A percentile compares a stretch with the other conserved stretches of the same genome.
These are phyloP conservation scores for Neospermospora avenae DNA, from an alignment of 2,329 filamentous ascomycete genomes.

Conservation along the genomic window DNA sequence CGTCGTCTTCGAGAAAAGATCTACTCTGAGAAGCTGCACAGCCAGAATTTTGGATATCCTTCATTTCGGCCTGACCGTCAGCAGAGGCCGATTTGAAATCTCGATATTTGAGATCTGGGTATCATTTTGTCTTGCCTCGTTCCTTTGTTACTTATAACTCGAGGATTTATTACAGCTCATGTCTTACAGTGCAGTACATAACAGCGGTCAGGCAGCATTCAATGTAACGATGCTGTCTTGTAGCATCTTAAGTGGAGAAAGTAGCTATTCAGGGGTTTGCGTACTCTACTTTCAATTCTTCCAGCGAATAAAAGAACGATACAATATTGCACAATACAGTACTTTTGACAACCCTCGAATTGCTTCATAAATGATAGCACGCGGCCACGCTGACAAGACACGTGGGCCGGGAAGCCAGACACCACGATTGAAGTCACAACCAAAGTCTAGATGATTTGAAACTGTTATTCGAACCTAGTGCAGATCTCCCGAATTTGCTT, in stretches of 20 bases:
- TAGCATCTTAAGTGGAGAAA: neutral
- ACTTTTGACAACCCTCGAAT: neutral
- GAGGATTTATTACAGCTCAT: neutral
- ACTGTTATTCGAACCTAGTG: too few species aligned
- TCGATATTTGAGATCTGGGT: too few species aligned
- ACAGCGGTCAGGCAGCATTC: neutral
- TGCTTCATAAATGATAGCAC: neutral
- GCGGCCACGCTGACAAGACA: too few species aligned
- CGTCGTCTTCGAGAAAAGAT: neutral
- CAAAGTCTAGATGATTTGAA: too few species aligned
- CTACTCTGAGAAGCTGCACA: slow-evolving; percentile 2
- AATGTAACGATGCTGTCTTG: slow-evolving; percentile 1
- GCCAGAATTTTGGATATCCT: neutral
- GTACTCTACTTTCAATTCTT: neutral
- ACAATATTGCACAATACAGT: neutral
- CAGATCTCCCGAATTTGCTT: too few species aligned
- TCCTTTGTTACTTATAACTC: too few species aligned
- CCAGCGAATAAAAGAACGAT: neutral
- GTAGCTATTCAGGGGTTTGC: neutral
- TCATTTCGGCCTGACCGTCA: neutral
- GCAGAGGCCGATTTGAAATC: neutral
- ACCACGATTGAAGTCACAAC: too few species aligned
- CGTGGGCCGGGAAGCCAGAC: too few species aligned
- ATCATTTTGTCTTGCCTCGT: neutral
- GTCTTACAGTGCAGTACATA: neutral